phyloP scores from a whole-genome alignment of 192 early-diverging fungal genomes.

The Linnemannia schmuckeri region DNA sequence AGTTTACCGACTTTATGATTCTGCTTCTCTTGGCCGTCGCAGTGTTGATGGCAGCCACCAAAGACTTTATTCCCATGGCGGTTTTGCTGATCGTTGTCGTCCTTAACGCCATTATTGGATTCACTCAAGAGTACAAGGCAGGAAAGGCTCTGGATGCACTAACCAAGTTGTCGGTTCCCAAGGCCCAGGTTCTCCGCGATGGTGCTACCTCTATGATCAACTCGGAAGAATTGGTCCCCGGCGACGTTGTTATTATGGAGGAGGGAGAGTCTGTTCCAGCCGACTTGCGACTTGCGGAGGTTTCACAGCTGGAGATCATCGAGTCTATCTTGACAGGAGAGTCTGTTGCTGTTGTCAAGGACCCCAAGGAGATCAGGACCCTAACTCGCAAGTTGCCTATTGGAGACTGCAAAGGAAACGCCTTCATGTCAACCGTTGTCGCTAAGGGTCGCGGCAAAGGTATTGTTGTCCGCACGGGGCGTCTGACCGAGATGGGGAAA shows the following conservation, averaged over 20 bases:
- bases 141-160: slow-evolving; percentile 89
- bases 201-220: slow-evolving; percentile 73
- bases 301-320: slow-evolving; percentile 82
- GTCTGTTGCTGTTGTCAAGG: slow-evolving; percentile 75
- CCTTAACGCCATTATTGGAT: slow-evolving; percentile 92
- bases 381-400: slow-evolving; percentile 76
- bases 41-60: slow-evolving; percentile 84
- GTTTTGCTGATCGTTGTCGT: slow-evolving; percentile 76
- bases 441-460: slow-evolving; percentile 92
- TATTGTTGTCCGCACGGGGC: slow-evolving; percentile 91
- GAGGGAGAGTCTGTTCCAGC: slow-evolving; percentile 88
- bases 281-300: slow-evolving; percentile 79
- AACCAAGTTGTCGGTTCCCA: slow-evolving; percentile 72
- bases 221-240: slow-evolving; percentile 79
- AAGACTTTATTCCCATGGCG: slow-evolving; percentile 85
- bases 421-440: slow-evolving; percentile 96
- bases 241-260: slow-evolving; percentile 85
- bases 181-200: slow-evolving; percentile 82
- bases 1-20: slow-evolving; percentile 96
- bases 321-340: slow-evolving; percentile 91
- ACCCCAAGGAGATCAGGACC: slow-evolving; percentile 75
- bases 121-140: slow-evolving; percentile 96
- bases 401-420: slow-evolving; percentile 95
- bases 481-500: slow-evolving; percentile 93
- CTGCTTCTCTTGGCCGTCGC: slow-evolving; percentile 86